These are phyloP conservation scores for Sclerotinia subarctica DNA, from an alignment of 2,329 filamentous ascomycete genomes.

Conservation along the genomic window DNA sequence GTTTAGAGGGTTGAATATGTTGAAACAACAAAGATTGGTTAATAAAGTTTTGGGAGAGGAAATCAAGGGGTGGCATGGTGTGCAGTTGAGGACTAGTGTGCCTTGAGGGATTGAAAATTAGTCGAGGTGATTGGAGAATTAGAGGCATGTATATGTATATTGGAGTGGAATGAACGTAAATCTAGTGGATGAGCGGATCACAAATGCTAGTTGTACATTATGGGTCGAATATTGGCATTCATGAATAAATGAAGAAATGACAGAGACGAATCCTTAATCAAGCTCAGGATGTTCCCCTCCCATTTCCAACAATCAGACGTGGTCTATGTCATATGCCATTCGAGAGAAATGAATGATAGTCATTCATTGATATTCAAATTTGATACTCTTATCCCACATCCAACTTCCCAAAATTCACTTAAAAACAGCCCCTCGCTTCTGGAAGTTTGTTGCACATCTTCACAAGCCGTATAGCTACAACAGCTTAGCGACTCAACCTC, in stretches of 20 bases:
- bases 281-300: neutral
- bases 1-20: slow-evolving; percentile 67
- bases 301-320: neutral
- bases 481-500: neutral
- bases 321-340: neutral
- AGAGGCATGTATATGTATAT: neutral
- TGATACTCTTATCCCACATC: neutral
- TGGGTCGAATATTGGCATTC: neutral
- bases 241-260: neutral
- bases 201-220: neutral
- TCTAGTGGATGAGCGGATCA: neutral
- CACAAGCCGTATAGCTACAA: too few species aligned
- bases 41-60: slow-evolving; percentile 71
- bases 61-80: slow-evolving; percentile 78
- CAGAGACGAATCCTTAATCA: neutral
- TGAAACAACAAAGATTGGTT: slow-evolving; percentile 81
- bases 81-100: slow-evolving; percentile 71
- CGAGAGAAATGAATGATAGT: neutral
- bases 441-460: neutral
- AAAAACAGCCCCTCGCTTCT: neutral
- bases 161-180: too few species aligned
- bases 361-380: neutral
- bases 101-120: slow-evolving; percentile 20
- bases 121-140: neutral
- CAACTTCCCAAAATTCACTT: neutral